Evolutionary conservation across 305 asterid species (phyloP), one percentile per base, ranked within the genome.

Genomic region (Fraxinus latifolia): DNA sequence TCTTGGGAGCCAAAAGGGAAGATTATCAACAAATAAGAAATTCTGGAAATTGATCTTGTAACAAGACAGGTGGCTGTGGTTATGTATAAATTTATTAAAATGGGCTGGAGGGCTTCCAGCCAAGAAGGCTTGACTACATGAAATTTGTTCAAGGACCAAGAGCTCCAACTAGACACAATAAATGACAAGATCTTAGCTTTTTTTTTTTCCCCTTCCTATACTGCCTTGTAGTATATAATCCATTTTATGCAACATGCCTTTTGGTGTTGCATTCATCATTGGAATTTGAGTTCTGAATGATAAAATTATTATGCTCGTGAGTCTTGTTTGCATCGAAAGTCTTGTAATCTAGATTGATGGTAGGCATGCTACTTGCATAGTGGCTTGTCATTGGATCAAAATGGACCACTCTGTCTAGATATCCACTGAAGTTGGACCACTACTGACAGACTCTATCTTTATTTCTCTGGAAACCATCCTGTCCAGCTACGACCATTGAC

Each of bases 361-460:
- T 8, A 68, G 79, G 76, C 71, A 58, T 80, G 44, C 53, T 74
- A 37, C 79, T 11, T 73, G 55, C 21, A 50, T 68, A 36, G 74
- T 12, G 36, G 74, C 75, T 82, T 79, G 74, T 79, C 82, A 29
- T 11, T 85, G 78, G 84, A 81, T 77, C 8, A 81, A 79, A 25
- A 77, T 82, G 90, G 92, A 87, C 92, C 92, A 90, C 88, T 81
- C 80, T 81, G 87, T 87, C 85, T 85, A 80, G 86, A 77, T 82
- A 80, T 74, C 85, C 82, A 76, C 62, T 83, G 81, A 25, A 73
- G 79, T 60, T 87, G 93, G 93, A 84, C 93, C 91, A 90, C 92
- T 78, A 71, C 82, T 87, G 77, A 74, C 86, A 53, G 74, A 74
- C 80, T 71, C 78, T 75, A 62, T 29, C 85, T 77, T 83, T 85